Evolutionary conservation across 495 filamentous ascomycete species (phyloP), one percentile per base, ranked within the genome.

Genomic region (Penicillium parvum): DNA sequence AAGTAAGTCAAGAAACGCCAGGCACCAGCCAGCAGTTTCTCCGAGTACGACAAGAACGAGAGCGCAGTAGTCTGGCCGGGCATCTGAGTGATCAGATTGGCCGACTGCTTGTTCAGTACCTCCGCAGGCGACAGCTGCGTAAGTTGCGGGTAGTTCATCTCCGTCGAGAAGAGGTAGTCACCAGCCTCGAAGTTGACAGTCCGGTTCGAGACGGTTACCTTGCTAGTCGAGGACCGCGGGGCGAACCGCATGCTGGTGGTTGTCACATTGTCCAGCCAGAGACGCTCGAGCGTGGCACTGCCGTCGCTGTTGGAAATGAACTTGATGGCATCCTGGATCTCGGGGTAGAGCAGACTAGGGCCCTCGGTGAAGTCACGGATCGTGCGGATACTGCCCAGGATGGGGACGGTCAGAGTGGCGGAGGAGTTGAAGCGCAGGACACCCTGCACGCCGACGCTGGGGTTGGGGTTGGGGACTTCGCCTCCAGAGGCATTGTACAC

Each of bases 1-100:
- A 83, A 84, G 45, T 84, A 84, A 1, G 79, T 84, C 39, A 84
- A 52, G 43, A 82, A 84, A 9, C 79, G 63, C 81, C 81, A 84
- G n/a, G 77, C 76, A 11, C 80, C 80, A 7, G 81, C 80, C 2
- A 81, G 62, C 5, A 84, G 57, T 39, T 84, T 84, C 12, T 72
- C 66, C 0, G 65, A 76, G 53, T 81, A 84, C 3, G 81, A 83
- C 16, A 84, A 48, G 54, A 84, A 83, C 1, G 80, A 72, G 4
- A 83, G 68, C 1, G 80, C 77, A 3, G 60, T 63, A 2, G 71
- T 66, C 40, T 78, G 67, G 26, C 63, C 68, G 0, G 69, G 61
- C 35, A 69, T 49, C 35, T 73, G 57, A 1, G 53, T 40, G 16
- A 75, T 74, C 6, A 83, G 57, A 22, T 55, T 54, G 17, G 64